Conservation (phyloP, 345 rosid species). For the Syzygium aromaticum region DNA sequence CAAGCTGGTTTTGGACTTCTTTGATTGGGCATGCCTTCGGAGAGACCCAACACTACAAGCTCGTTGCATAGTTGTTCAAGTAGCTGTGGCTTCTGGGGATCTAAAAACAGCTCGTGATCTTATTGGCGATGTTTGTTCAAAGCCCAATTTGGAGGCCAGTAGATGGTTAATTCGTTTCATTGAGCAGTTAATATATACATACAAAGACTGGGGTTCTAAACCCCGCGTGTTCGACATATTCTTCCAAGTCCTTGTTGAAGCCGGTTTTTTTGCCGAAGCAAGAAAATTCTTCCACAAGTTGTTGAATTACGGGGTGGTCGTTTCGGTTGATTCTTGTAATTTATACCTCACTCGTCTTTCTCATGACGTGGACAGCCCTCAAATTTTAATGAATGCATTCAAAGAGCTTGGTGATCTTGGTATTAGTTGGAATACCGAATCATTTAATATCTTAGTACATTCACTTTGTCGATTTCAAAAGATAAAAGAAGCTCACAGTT, state of each 20-base stretch:
- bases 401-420: constrained; percentile 51
- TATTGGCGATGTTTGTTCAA: constrained; percentile 55
- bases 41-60: constrained; percentile 68
- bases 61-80: constrained; percentile 67
- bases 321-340: constrained; percentile 84
- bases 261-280: constrained; percentile 57
- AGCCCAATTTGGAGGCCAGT: constrained; percentile 39
- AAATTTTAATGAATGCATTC: constrained; percentile 28
- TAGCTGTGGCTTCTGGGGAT: constrained; percentile 68
- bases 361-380: constrained; percentile 20
- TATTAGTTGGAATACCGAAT: constrained; percentile 61
- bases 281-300: constrained; percentile 64
- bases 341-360: constrained; percentile 56
- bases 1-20: constrained; percentile 65
- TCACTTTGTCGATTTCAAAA: constrained; percentile 49
- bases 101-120: constrained; percentile 42
- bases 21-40: constrained; percentile 65
- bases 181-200: constrained; percentile 61
- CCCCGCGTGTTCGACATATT: constrained; percentile 72
- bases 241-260: constrained; percentile 74
- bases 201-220: constrained; percentile 91
- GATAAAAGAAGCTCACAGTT: constrained; percentile 62
- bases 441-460: constrained; percentile 66
- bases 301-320: constrained; percentile 66
- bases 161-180: constrained; percentile 41